These are phyloP conservation scores for Carex littledalei DNA, from an alignment of 176 grass and related monocot species.

Conservation along the genomic window DNA sequence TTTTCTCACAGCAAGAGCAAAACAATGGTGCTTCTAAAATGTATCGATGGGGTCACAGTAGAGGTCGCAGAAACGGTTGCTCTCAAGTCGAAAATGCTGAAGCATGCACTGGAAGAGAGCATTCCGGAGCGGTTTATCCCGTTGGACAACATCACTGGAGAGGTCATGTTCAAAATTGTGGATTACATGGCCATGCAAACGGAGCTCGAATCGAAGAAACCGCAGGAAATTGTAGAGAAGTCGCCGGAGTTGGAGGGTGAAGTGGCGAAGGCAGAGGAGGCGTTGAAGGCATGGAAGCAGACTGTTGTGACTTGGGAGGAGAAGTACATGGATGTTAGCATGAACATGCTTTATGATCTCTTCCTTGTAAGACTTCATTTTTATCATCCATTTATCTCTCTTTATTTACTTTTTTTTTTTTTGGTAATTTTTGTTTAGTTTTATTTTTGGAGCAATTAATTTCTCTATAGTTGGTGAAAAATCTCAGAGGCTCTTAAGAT, in stretches of 20 bases:
- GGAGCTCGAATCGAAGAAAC: not conserved
- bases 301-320: not conserved
- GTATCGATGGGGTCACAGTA: not conserved
- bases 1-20: not conserved
- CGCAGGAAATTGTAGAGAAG: not conserved
- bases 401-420: too few species aligned
- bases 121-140: not conserved
- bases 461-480: too few species aligned
- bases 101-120: not conserved
- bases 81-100: not conserved
- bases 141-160: not conserved
- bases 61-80: not conserved
- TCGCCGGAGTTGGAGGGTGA: not conserved
- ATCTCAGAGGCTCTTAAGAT: too few species aligned
- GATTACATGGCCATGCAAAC: not conserved
- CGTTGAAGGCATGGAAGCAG: not conserved
- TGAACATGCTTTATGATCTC: not conserved
- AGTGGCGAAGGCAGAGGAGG: not conserved
- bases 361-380: not conserved
- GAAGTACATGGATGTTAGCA: not conserved
- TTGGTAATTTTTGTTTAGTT: too few species aligned
- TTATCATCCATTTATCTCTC: not conserved
- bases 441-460: too few species aligned
- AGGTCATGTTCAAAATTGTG: not conserved
- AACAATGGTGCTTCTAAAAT: constrained; percentile 10